Evolutionary conservation across 2,329 filamentous ascomycete species (phyloP).

Genomic region (Fusarium algeriense): DNA sequence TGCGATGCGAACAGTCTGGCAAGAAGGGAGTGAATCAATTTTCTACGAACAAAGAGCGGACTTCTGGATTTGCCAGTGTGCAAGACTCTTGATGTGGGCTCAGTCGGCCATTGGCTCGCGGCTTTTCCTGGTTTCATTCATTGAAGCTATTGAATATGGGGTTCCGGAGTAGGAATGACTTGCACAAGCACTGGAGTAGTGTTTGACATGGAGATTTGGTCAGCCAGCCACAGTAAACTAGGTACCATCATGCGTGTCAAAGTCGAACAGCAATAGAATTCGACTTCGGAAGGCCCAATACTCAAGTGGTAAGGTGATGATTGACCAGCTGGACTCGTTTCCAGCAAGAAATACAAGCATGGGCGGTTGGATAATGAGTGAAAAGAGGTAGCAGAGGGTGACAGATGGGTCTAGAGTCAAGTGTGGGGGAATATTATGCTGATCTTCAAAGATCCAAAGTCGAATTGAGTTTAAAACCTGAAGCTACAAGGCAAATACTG

Average conservation of each 20-base stretch:
- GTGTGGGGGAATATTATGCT: background rate
- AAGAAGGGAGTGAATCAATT: background rate
- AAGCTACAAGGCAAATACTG: background rate
- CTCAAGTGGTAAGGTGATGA: background rate
- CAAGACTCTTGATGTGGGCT: background rate
- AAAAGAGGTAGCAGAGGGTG: conserved; percentile 10
- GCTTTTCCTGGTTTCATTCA: background rate
- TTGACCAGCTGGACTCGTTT: background rate
- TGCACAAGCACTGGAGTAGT: background rate
- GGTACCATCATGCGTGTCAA: conserved; percentile 18
- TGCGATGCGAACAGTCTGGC: background rate
- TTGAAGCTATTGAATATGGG: background rate
- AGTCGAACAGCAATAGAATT: conserved; percentile 11
- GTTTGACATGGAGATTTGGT: conserved; percentile 20
- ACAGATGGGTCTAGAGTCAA: conserved; percentile 9
- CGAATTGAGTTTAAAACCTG: background rate
- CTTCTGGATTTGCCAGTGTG: background rate
- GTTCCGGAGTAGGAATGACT: conserved; percentile 38
- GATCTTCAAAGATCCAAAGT: background rate
- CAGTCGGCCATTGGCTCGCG: background rate
- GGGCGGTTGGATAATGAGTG: conserved; percentile 1
- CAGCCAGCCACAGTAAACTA: conserved; percentile 34
- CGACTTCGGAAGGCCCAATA: conserved; percentile 9
- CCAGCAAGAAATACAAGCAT: conserved; percentile 11
- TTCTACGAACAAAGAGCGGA: background rate